phyloP scores from a whole-genome alignment of 2,329 filamentous ascomycete genomes.

The Diplocarpon rosae region DNA sequence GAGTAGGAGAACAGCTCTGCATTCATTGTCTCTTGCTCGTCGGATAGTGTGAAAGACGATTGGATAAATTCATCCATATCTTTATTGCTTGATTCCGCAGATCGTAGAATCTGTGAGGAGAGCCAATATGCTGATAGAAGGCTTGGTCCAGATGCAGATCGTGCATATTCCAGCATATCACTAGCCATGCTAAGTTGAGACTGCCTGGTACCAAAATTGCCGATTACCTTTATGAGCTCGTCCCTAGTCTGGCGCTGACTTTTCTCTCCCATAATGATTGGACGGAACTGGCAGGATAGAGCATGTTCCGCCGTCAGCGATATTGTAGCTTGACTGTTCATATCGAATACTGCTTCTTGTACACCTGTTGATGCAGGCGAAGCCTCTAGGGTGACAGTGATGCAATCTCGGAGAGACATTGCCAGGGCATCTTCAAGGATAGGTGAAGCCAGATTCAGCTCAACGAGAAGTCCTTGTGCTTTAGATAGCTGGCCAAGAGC shows the following conservation, averaged over 20 bases:
- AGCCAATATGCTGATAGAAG: conserved; percentile 72
- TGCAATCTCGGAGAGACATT: conserved; percentile 62
- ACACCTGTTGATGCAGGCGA: conserved; percentile 8
- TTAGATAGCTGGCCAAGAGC: conserved; percentile 68
- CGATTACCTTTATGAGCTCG: conserved; percentile 47
- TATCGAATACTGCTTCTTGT: conserved; percentile 22
- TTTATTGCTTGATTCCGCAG: conserved; percentile 38
- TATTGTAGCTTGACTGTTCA: conserved; percentile 24
- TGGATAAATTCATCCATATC: conserved; percentile 59
- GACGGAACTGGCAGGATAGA: conserved; percentile 36
- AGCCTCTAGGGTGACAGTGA: conserved; percentile 33
- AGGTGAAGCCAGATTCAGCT: conserved; percentile 51
- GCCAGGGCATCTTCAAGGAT: conserved; percentile 58
- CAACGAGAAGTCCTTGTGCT: conserved; percentile 54
- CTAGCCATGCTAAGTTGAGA: conserved; percentile 49
- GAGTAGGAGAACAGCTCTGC: conserved; percentile 55
- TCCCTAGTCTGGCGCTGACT: conserved; percentile 52
- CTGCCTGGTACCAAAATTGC: conserved; percentile 43
- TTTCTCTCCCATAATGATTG: conserved; percentile 51
- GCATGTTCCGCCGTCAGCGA: conserved; percentile 17
- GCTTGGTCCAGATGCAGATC: conserved; percentile 43
- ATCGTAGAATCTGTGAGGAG: conserved; percentile 58
- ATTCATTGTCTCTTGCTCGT: conserved; percentile 36
- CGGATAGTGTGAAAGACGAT: conserved; percentile 32
- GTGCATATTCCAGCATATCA: conserved; percentile 53